phyloP scores from a whole-genome alignment of 2,329 filamentous ascomycete species.

The Talaromyces islandicus region DNA sequence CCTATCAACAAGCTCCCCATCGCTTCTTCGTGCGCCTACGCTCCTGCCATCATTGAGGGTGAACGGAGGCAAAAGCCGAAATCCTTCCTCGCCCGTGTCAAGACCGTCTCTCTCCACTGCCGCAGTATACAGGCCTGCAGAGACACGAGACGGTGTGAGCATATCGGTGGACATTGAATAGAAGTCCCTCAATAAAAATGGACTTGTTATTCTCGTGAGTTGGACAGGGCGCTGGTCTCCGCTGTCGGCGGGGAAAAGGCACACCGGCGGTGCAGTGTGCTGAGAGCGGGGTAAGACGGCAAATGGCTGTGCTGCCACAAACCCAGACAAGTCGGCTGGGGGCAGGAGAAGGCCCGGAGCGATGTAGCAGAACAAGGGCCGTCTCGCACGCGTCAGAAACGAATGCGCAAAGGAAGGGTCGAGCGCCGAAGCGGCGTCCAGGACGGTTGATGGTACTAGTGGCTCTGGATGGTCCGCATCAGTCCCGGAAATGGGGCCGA shows the following conservation, averaged over 20 bases:
- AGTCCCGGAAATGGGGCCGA: constrained; percentile 1
- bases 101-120: constrained; percentile 1
- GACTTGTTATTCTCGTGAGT: constrained; percentile 14
- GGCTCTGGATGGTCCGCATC: constrained; percentile 11
- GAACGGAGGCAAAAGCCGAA: constrained; percentile 6
- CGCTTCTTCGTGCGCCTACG: constrained; percentile 21
- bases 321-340: neutral
- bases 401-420: neutral
- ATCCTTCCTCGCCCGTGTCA: constrained; percentile 4
- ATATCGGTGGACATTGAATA: constrained; percentile 13
- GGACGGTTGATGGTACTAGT: constrained; percentile 8
- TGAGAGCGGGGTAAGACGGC: neutral
- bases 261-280: constrained; percentile 18
- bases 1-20: constrained; percentile 11
- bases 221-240: constrained; percentile 15
- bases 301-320: neutral
- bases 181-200: constrained; percentile 12
- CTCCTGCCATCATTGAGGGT: constrained; percentile 8
- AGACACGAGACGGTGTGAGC: constrained; percentile 15
- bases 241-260: constrained; percentile 20
- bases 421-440: constrained; percentile 1
- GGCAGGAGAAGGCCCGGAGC: constrained; percentile 2
- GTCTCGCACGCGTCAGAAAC: neutral
- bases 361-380: neutral
- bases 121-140: constrained; percentile 4